Evolutionary conservation across 139 green algal species (phyloP), one percentile per base, ranked within the genome.

Genomic region (Chlamydomonas applanata): DNA sequence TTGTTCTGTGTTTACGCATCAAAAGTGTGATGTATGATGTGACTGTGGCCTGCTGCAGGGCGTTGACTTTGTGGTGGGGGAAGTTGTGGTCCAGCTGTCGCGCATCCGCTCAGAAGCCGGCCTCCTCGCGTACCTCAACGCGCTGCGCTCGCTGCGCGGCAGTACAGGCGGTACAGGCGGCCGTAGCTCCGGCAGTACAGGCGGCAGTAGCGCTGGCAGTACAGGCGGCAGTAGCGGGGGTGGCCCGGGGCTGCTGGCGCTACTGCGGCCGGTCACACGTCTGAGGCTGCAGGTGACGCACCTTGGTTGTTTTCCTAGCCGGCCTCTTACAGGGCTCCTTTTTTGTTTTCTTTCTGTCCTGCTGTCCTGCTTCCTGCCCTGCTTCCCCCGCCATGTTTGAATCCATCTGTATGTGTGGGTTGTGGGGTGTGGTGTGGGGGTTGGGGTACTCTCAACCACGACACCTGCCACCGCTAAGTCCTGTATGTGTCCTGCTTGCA

Each of bases 21-120:
- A n/a, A n/a, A n/a, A n/a, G n/a, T n/a, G n/a, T n/a, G n/a, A n/a
- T n/a, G n/a, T n/a, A n/a, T n/a, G n/a, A n/a, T n/a, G n/a, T n/a
- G n/a, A n/a, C n/a, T n/a, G n/a, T n/a, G 13, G 13, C 36, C 44
- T 40, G 57, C 32, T 22, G 32, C 64, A n/a, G 63, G 32, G 35
- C n/a, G 49, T 35, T 34, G 83, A 91, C 73, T 90, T 90, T 53
- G 45, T 88, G 27, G 33, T 93, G 11, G 29, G 45, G 16, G 81
- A 89, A 45, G 70, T 89, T 0, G 79, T 82, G 7, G 86, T 89
- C 46, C 83, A 75, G 29, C 71, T 90, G 71, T 53, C 63, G 9
- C 68, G 72, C 35, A 79, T 79, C 70, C 72, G 44, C 25, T 56
- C n/a, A 30, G 78, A 91, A 64, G 71, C 33, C 36, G 87, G 73